A percentile compares a stretch with the other conserved stretches of the same genome.
These are phyloP conservation scores for Ploettnerulaceae sp. DNA, from an alignment of 2,329 filamentous ascomycete species.

Conservation along the genomic window DNA sequence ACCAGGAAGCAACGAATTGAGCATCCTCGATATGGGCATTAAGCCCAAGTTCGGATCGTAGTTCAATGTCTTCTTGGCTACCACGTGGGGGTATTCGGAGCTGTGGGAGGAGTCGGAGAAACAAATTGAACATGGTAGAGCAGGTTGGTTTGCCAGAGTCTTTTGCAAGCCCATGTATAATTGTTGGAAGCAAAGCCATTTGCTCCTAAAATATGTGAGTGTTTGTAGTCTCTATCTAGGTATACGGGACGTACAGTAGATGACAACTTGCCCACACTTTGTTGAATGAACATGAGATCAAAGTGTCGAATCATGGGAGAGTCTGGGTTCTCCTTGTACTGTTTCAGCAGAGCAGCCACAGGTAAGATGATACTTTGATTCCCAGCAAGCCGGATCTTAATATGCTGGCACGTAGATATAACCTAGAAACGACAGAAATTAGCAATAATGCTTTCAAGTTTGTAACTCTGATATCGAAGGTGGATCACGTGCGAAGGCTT, in stretches of 20 bases:
- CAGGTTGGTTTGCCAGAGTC: conserved; percentile 50
- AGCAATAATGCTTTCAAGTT: background rate
- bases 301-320: conserved; percentile 78
- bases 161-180: conserved; percentile 61
- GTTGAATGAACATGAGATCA: conserved; percentile 83
- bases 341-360: conserved; percentile 76
- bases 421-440: conserved; percentile 39
- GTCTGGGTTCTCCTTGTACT: conserved; percentile 72
- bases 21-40: conserved; percentile 60
- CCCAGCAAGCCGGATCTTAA: conserved; percentile 51
- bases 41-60: conserved; percentile 64
- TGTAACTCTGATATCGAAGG: background rate
- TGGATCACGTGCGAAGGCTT: conserved; percentile 18
- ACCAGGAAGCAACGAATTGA: conserved; percentile 65
- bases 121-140: conserved; percentile 73
- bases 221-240: background rate
- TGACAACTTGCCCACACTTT: conserved; percentile 63
- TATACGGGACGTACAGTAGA: conserved; percentile 38
- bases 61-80: conserved; percentile 67
- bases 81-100: conserved; percentile 70
- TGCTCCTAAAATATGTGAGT: conserved; percentile 49
- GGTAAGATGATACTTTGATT: conserved; percentile 64
- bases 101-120: conserved; percentile 69
- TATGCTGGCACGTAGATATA: conserved; percentile 65
- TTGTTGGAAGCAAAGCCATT: conserved; percentile 64